Evolutionary conservation across 1,284 basidiomycete species (phyloP).

Genomic region (Heterobasidion occidentale): DNA sequence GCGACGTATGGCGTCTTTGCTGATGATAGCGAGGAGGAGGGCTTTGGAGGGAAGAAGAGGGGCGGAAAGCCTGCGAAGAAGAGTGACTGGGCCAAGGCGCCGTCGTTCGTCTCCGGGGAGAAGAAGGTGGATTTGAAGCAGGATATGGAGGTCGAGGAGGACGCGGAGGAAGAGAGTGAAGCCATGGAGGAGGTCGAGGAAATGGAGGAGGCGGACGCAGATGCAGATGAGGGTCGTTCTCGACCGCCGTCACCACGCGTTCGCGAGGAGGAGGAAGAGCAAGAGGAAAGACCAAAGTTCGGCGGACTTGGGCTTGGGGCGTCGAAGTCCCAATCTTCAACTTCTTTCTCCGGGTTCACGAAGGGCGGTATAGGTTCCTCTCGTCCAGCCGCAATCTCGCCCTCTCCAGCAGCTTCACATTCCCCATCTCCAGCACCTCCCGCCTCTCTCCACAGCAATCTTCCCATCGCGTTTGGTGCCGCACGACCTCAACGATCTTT

Average conservation of each 20-base stretch:
- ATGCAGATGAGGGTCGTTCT: constrained; percentile 31
- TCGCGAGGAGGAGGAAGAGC: constrained; percentile 40
- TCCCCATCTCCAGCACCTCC: constrained; percentile 26
- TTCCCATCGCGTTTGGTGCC: constrained; percentile 35
- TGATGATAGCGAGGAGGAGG: constrained; percentile 62
- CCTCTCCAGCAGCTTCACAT: constrained; percentile 22
- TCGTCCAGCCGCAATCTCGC: constrained; percentile 13
- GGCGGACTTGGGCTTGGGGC: constrained; percentile 42
- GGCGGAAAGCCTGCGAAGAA: constrained; percentile 23
- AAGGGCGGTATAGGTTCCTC: constrained; percentile 37
- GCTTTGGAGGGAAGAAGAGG: constrained; percentile 18
- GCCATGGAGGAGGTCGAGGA: constrained; percentile 27
- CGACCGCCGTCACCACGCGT: constrained; percentile 46
- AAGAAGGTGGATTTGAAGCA: constrained; percentile 29
- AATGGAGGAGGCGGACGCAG: constrained; percentile 11
- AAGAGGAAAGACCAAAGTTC: constrained; percentile 28
- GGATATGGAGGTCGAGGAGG: constrained; percentile 24
- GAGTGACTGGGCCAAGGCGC: constrained; percentile 71
- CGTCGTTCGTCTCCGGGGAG: constrained; percentile 62
- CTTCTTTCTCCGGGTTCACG: constrained; percentile 13
- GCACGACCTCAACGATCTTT: constrained; percentile 43
- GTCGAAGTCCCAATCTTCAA: constrained; percentile 13
- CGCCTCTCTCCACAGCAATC: constrained; percentile 17
- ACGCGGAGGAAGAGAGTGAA: constrained; percentile 24
- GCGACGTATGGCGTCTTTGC: constrained; percentile 83